Evolutionary conservation across 2,329 filamentous ascomycete species (phyloP).

Genomic region (Kalaharituber pfeilii): DNA sequence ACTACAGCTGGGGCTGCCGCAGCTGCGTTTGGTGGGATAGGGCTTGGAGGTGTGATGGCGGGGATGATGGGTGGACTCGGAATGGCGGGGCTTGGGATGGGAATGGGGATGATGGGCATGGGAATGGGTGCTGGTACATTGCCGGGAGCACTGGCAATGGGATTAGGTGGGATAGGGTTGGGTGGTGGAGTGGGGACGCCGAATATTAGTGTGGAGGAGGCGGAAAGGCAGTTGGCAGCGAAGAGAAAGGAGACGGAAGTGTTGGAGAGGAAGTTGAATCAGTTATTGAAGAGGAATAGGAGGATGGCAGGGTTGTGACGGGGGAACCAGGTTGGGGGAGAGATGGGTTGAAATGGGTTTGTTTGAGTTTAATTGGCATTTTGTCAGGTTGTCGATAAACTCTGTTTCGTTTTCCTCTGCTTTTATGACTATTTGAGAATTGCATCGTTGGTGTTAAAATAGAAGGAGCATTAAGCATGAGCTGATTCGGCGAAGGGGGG

Average conservation of each 20-base stretch:
- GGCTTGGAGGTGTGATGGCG: neutral
- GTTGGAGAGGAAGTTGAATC: constrained; percentile 44
- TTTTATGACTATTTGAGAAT: too few relatives aligned
- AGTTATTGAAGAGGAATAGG: constrained; percentile 43
- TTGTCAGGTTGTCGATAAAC: too few relatives aligned
- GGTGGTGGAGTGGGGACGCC: neutral
- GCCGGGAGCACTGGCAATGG: neutral
- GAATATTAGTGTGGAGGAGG: constrained; percentile 43
- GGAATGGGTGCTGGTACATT: neutral
- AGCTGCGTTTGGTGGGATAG: neutral
- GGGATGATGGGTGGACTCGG: neutral
- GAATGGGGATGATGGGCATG: constrained; percentile 12
- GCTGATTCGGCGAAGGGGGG: too few relatives aligned
- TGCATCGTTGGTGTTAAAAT: too few relatives aligned
- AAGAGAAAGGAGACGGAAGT: constrained; percentile 44
- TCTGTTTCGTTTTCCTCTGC: too few relatives aligned
- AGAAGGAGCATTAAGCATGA: too few relatives aligned
- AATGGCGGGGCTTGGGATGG: constrained; percentile 9
- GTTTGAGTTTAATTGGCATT: too few relatives aligned
- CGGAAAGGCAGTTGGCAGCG: constrained; percentile 36
- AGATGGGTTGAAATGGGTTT: too few relatives aligned
- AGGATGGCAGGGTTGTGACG: constrained; percentile 28
- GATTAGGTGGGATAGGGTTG: neutral
- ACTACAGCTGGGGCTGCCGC: too few relatives aligned
- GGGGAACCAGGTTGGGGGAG: too few relatives aligned